phyloP scores from a whole-genome alignment of 129 eudicot genomes.

The Glebionis coronaria region DNA sequence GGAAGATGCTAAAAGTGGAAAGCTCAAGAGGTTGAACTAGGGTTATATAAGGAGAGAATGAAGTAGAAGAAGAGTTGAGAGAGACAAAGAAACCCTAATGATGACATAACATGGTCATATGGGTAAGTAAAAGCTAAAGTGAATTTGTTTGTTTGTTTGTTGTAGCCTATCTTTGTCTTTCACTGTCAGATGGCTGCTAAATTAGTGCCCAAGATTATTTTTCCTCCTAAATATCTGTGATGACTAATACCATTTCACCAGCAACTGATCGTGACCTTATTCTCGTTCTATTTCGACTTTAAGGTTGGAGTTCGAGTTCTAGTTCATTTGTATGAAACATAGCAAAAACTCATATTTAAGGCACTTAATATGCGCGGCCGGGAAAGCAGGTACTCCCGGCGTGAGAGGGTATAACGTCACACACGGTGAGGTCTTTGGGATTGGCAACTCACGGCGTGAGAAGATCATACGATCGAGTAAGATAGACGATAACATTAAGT shows the following conservation, averaged over 20 bases:
- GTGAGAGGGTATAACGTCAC: too few species aligned
- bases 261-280: constrained; percentile 53
- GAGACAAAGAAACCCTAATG: constrained; percentile 41
- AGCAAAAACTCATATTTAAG: too few species aligned
- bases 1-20: constrained; percentile 15
- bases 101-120: constrained; percentile 33
- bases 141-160: constrained; percentile 21
- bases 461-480: not conserved
- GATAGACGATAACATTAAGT: too few species aligned
- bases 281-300: not conserved
- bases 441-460: too few species aligned
- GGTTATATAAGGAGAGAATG: constrained; percentile 26
- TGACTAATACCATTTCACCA: constrained; percentile 46
- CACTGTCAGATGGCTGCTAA: constrained; percentile 40
- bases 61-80: constrained; percentile 2
- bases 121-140: constrained; percentile 17
- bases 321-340: not conserved
- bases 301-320: not conserved
- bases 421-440: too few species aligned
- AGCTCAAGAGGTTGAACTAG: constrained; percentile 37
- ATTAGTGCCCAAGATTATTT: constrained; percentile 69
- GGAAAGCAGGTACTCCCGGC: too few species aligned
- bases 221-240: constrained; percentile 37
- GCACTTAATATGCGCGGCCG: too few species aligned
- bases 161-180: constrained; percentile 38